Percentiles rank a stretch among this genome's conserved stretches.
Evolutionary conservation across 1,284 basidiomycete genomes (phyloP).

Genomic region (Porphyrellus sp.): DNA sequence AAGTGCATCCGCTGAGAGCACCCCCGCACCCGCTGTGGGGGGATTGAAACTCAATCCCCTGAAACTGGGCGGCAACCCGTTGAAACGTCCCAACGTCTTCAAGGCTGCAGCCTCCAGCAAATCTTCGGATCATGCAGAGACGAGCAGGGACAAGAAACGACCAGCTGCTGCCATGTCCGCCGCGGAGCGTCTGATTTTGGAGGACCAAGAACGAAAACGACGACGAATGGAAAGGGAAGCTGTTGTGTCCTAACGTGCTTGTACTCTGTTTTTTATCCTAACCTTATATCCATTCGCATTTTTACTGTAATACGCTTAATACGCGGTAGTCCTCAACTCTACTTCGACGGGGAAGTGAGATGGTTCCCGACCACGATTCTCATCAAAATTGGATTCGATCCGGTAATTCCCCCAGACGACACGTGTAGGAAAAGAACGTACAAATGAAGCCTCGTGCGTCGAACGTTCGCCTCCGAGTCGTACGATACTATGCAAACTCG

Average conservation of each 20-base stretch:
- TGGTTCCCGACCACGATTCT: background rate
- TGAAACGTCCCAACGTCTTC: slow-evolving; percentile 77
- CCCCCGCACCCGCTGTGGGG: slow-evolving; percentile 20
- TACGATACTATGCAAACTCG: background rate
- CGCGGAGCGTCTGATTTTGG: slow-evolving; percentile 80
- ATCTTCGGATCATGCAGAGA: slow-evolving; percentile 30
- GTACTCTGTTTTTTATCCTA: slow-evolving; percentile 9
- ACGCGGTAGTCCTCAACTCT: no score
- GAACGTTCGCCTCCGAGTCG: background rate
- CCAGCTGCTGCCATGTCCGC: slow-evolving; percentile 64
- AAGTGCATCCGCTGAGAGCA: slow-evolving; percentile 31
- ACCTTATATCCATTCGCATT: background rate
- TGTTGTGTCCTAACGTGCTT: slow-evolving; percentile 18
- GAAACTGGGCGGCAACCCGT: slow-evolving; percentile 46
- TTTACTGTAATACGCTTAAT: no score
- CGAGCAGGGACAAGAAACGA: slow-evolving; percentile 49
- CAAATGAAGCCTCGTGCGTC: background rate
- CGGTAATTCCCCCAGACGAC: background rate
- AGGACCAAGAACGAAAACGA: slow-evolving; percentile 84
- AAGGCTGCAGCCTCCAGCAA: slow-evolving; percentile 44
- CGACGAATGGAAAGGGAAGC: slow-evolving; percentile 62
- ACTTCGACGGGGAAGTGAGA: no score
- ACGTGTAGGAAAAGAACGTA: background rate
- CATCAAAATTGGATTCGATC: background rate
- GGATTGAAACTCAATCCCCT: slow-evolving; percentile 60